These are phyloP conservation scores for Turnera subulata DNA, from an alignment of 345 rosid genomes.

Conservation along the genomic window DNA sequence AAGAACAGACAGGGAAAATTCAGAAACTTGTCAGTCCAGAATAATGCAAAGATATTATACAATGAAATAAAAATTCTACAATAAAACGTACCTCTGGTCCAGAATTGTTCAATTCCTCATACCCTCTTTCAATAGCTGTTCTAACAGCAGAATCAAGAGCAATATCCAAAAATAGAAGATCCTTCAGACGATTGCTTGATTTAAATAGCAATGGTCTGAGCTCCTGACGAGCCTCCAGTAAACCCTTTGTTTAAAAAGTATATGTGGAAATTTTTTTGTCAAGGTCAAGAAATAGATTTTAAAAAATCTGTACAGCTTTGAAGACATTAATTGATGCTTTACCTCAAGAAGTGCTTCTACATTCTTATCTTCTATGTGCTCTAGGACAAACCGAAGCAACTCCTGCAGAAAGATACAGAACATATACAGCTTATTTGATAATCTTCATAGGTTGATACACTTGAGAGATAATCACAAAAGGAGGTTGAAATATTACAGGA, in stretches of 20 bases:
- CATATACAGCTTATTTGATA: constrained; percentile 9
- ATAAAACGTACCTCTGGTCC: constrained; percentile 69
- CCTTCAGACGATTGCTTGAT: constrained; percentile 79
- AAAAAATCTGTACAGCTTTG: constrained; percentile 1
- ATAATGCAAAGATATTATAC: not conserved
- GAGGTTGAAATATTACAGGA: constrained; percentile 53
- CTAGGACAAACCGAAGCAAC: constrained; percentile 71
- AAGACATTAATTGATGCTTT: constrained; percentile 5
- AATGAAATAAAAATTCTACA: not conserved
- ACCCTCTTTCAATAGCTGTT: constrained; percentile 94
- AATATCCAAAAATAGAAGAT: constrained; percentile 82
- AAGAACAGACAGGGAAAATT: constrained; percentile 1
- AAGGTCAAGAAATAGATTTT: constrained; percentile 5
- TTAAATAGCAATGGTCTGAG: constrained; percentile 65
- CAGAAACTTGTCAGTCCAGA: not conserved
- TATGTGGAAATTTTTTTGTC: not conserved
- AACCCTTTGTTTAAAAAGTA: constrained; percentile 49
- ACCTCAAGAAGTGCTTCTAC: constrained; percentile 96
- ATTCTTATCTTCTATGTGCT: constrained; percentile 81
- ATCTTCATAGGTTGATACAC: constrained; percentile 1
- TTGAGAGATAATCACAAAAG: constrained; percentile 16
- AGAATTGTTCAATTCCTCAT: constrained; percentile 70
- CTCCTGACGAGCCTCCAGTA: constrained; percentile 98
- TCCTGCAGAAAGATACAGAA: constrained; percentile 44
- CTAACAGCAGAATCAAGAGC: constrained; percentile 96